Evolutionary conservation across 1,284 basidiomycete species (phyloP), one percentile per base, ranked within the genome.

Genomic region (Moesziomyces sp.): DNA sequence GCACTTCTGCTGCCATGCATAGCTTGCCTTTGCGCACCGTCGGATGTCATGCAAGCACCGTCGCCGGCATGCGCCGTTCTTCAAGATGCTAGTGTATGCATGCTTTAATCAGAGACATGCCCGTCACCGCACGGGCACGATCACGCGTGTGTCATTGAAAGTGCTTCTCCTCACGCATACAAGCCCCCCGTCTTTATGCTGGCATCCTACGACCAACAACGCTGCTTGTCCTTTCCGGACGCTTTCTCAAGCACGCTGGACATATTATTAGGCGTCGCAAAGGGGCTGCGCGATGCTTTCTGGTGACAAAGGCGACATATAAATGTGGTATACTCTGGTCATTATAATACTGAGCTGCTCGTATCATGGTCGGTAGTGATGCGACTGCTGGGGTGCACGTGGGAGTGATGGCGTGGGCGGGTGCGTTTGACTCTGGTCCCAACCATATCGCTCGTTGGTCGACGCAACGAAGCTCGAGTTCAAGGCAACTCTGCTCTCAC

Each of bases 401-500:
- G 66, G 66, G 52, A 58, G 40, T 9, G 40, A 14, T 8, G 30
- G 34, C 0, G 50, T 30, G 7, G 16, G 45, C 5, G 14, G 9
- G 23, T 60, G 45, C 5, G 34, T 19, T 21, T 60, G 51, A 18
- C 51, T 28, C 21, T 58, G 52, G 3, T 51, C 24, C 59, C 63
- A 62, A 0, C 46, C 63, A 38, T 71, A 61, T 9, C 58, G 23
- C 16, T 65, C 62, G 14, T 65, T 56, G 14, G 51, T 65, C 11
- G 68, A 57, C 4, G 53, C 46, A 16, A 58, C 55, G 46, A 58
- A 71, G 58, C 62, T 59, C 42, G 63, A 63, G 44, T 72, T 66
- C 34, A 72, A 52, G 3, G 69, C 69, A n/a, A 66, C 52, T 24
- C 63, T 55, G 43, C 63, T 63, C 35, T 72, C 69, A 3, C 63